These are phyloP conservation scores for Melanopsichium pennsylvanicum DNA, from an alignment of 1,284 basidiomycete species.

Conservation along the genomic window DNA sequence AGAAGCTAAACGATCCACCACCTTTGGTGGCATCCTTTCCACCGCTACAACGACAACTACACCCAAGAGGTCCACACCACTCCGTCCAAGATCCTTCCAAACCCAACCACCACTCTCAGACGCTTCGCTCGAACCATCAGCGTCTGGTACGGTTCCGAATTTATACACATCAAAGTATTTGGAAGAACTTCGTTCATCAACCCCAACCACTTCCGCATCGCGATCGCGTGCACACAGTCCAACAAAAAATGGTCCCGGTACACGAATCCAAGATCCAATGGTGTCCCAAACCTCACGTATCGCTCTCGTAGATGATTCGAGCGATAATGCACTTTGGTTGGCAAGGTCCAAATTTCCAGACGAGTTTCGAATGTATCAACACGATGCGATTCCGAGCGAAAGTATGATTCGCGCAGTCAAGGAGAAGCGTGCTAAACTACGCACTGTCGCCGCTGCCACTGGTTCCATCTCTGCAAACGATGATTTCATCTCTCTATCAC, in stretches of 20 bases:
- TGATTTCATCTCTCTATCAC: slow-evolving; percentile 47
- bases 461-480: slow-evolving; percentile 5
- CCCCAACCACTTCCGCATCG: slow-evolving; percentile 18
- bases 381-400: slow-evolving; percentile 48
- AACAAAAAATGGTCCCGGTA: slow-evolving; percentile 4
- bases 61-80: slow-evolving; percentile 7
- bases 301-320: slow-evolving; percentile 1
- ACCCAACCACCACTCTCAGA: too few relatives aligned
- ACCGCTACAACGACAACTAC: slow-evolving; percentile 5
- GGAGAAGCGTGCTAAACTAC: slow-evolving; percentile 44
- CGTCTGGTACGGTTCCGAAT: background rate
- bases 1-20: slow-evolving; percentile 5
- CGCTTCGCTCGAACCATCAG: too few relatives aligned
- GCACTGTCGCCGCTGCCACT: slow-evolving; percentile 13
- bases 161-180: slow-evolving; percentile 36
- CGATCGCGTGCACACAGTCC: slow-evolving; percentile 19
- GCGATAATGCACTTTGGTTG: slow-evolving; percentile 7
- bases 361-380: slow-evolving; percentile 28
- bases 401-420: slow-evolving; percentile 49
- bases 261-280: slow-evolving; percentile 28
- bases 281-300: slow-evolving; percentile 8
- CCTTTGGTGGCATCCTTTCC: background rate
- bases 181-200: slow-evolving; percentile 33
- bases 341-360: slow-evolving; percentile 22
- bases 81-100: slow-evolving; percentile 21